phyloP scores from a whole-genome alignment of 139 green algal genomes.

The Bryopsis sp. region DNA sequence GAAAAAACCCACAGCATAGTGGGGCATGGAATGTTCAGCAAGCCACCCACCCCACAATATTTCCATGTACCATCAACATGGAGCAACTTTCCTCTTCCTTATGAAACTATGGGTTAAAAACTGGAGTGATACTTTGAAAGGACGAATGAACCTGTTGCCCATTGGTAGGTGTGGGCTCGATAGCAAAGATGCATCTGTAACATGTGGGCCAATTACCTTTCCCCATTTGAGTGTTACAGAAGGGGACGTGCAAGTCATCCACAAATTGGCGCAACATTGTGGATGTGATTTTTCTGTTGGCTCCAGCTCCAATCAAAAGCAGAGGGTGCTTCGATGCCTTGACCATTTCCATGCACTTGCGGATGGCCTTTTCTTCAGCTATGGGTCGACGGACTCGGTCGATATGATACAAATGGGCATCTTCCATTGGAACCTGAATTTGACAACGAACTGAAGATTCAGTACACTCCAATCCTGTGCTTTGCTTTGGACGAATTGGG shows the following conservation, averaged over 20 bases:
- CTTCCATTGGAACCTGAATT: slow-evolving; percentile 22
- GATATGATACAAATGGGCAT: slow-evolving; percentile 19
- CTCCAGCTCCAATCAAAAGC: slow-evolving; percentile 28
- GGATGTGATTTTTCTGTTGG: slow-evolving; percentile 32
- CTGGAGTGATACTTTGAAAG: no score
- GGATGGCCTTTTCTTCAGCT: slow-evolving; percentile 35
- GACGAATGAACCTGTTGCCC: no score
- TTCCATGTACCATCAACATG: no score
- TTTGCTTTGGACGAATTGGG: no score
- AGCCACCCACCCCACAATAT: no score
- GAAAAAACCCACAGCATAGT: no score
- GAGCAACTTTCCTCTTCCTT: no score
- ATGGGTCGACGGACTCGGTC: slow-evolving; percentile 27
- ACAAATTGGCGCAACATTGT: slow-evolving; percentile 36
- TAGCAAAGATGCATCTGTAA: no score
- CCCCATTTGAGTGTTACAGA: slow-evolving; percentile 34
- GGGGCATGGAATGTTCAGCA: no score
- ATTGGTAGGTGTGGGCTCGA: no score
- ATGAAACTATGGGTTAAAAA: no score
- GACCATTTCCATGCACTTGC: slow-evolving; percentile 26
- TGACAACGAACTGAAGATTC: background rate
- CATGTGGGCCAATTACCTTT: no score
- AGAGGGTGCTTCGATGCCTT: slow-evolving; percentile 27
- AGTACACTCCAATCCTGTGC: background rate
- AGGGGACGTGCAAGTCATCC: slow-evolving; percentile 24